Base-by-base conservation (phyloP, 1,284 basidiomycete genomes). In the Calocybe gambosa region DNA sequence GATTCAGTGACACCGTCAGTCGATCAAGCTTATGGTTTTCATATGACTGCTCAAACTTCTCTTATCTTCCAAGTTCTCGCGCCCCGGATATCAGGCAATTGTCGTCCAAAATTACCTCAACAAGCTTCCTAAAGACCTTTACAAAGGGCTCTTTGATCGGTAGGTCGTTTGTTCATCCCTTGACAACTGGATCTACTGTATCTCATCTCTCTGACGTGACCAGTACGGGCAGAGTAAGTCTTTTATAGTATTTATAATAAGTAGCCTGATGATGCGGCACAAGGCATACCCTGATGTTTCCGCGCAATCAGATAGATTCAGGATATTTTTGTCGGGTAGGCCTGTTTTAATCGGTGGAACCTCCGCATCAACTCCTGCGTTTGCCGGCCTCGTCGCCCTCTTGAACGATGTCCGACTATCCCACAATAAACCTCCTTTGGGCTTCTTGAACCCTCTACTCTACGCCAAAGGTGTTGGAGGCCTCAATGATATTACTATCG, bases 391-490 rank as follows among this genome's bases (percentile, higher is more conserved):
- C 43, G 66, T 86, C 1, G 69, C 79, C 1, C 65, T 84, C 34
- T 64, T 87, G 47, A 87, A 87, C 58, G 83, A 85, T 55, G 77
- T 71, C 13, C 67, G 78, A 15, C 61, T 80, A 34, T 60, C 67
- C 31, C 58, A 66, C 7, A 69, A 73, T 1, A 65, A 73, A 49
- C 55, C 64, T 19, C 58, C 79, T 1, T 65, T 82, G 26, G 80
- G 80, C 2, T 83, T 82, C 64, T 64, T 82, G 53, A 82, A 84
- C 55, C 80, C 80, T 7, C 61, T 78, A n/a, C 49, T 82, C 10
- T 82, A 82, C 58, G 62, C 65, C 5, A 64, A 60, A 19, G 70
- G 63, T 0, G 53, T 54, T 4, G 50, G 40, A 15, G 75, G 66
- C 1, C 71, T 82, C 50, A 78, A 75, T 47, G 80, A 82, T 52